Base-by-base conservation (phyloP, 176 grass and related monocot genomes). In the Phoenix roebelenii region DNA sequence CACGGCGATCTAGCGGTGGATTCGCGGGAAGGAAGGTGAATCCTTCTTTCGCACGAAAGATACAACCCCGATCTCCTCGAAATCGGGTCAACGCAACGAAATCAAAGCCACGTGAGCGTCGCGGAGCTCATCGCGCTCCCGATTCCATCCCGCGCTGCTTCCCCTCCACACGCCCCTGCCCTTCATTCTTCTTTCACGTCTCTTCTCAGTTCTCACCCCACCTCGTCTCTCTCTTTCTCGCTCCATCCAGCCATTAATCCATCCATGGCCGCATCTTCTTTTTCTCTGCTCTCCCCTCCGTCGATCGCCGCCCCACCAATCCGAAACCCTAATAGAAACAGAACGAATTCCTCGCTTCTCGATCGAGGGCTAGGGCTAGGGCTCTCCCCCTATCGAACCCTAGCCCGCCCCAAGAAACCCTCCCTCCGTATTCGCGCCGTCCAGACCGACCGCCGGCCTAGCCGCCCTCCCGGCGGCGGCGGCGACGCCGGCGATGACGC, bases 391-490 rank as follows among this genome's bases (percentile, higher is more conserved):
- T 28, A 25, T 15, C 50, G 51, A 81, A 30, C 24, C 16, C 59
- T 54, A 75, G 48, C 67, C 39, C 77, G 32, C 35, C 7, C 35
- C 35, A 39, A 39, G 35, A 29, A 30, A 69, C 56, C 85, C 72
- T n/a, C 18, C 32, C 15, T 23, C 19, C 51, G 58, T 26, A 2
- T 39, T 1, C 35, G 35, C 5, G 35, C 35, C 7, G 35, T 39
- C 35, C 35, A 39, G 35, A 39, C 35, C 35, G 35, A 39, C 35
- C 59, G 87, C 77, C 61, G 83, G 84, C 52, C 83, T 87, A 66
- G 90, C 83, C 58, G 83, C 83, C 79, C 78, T 77, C 25, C 58
- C 79, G 35, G 49, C 5, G 55, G 60, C 10, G 78, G n/a, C 55
- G 70, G 77, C 19, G 57, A 55, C 20, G 20, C 20, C 20, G 20